A percentile compares a stretch with the other conserved stretches of the same genome.
phyloP scores from a whole-genome alignment of 768 basidiomycete genomes.

The Calocybe gangraenosa region DNA sequence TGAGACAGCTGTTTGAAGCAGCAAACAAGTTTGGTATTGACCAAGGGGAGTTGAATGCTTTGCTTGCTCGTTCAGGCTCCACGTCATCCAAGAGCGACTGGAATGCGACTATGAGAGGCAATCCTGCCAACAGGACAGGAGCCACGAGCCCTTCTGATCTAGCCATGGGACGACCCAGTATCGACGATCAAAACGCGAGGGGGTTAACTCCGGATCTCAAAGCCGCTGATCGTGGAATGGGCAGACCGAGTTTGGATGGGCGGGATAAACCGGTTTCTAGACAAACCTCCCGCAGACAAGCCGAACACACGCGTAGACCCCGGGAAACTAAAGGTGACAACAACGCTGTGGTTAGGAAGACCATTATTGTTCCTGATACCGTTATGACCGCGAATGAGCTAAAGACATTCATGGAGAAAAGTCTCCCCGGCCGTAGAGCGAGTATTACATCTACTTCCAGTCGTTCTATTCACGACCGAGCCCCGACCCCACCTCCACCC shows the following conservation, averaged over 20 bases:
- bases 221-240: constrained; percentile 14
- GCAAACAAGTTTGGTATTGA: constrained; percentile 74
- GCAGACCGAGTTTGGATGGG: constrained; percentile 20
- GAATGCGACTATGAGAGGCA: constrained; percentile 39
- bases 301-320: constrained; percentile 35
- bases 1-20: constrained; percentile 73
- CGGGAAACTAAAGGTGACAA: constrained; percentile 32
- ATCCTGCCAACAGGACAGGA: constrained; percentile 31
- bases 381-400: constrained; percentile 54
- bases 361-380: constrained; percentile 72
- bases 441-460: constrained; percentile 59
- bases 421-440: constrained; percentile 54
- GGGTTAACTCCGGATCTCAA: constrained; percentile 18
- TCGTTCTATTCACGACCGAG: constrained; percentile 77
- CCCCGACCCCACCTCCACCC: constrained; percentile 82
- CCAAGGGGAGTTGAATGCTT: constrained; percentile 62
- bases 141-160: constrained; percentile 25
- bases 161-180: constrained; percentile 11
- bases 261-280: constrained; percentile 27
- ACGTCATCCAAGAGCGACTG: constrained; percentile 52
- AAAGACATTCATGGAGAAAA: constrained; percentile 50
- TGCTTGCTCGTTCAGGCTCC: constrained; percentile 70
- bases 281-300: constrained; percentile 32
- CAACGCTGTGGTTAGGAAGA: constrained; percentile 66
- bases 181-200: constrained; percentile 13